phyloP scores from a whole-genome alignment of 2,329 filamentous ascomycete genomes.

The Lachnellula cervina region DNA sequence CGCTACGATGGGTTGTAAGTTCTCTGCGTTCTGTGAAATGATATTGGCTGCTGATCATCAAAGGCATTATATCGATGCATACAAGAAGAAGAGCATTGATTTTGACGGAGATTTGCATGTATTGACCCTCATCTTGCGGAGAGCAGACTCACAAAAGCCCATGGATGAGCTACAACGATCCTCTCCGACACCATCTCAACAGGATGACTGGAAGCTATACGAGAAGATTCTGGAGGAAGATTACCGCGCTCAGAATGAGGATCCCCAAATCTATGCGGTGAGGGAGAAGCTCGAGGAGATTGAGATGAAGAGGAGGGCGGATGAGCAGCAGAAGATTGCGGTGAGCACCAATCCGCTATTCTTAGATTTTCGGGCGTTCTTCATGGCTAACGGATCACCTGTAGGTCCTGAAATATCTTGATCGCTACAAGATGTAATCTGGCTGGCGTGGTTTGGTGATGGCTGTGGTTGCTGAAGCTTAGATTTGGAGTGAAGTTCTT shows the following conservation, averaged over 20 bases:
- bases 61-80: constrained; percentile 47
- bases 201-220: constrained; percentile 53
- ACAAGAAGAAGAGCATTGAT: constrained; percentile 40
- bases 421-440: background rate
- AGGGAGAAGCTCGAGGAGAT: constrained; percentile 14
- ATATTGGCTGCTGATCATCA: constrained; percentile 1
- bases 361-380: too few species aligned
- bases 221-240: constrained; percentile 40
- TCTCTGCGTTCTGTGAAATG: background rate
- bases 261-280: constrained; percentile 28
- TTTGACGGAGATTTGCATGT: constrained; percentile 37
- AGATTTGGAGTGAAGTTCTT: background rate
- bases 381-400: background rate
- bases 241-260: constrained; percentile 34
- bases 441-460: background rate
- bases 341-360: too few species aligned
- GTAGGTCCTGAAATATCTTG: background rate
- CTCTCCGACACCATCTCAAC: constrained; percentile 46
- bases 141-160: constrained; percentile 37
- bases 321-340: constrained; percentile 1
- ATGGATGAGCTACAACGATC: constrained; percentile 41
- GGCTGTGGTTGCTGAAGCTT: background rate
- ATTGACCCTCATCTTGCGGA: constrained; percentile 44
- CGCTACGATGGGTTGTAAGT: constrained; percentile 55
- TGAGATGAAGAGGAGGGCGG: constrained; percentile 9